Evolutionary conservation across 805 yeast species (phyloP).

Genomic region (Candida railenensis): DNA sequence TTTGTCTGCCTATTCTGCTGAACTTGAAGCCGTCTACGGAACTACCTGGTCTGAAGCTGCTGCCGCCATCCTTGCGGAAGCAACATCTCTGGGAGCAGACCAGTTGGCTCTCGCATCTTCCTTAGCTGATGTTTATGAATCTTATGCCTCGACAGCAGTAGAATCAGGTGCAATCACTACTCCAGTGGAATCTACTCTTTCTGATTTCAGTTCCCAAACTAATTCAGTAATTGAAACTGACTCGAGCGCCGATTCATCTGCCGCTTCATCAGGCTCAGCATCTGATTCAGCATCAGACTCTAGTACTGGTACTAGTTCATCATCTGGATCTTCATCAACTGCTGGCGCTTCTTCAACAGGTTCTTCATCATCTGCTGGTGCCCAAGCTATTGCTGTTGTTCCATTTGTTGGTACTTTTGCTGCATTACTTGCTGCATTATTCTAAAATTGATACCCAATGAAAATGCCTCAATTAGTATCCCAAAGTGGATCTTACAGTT

Average conservation of each 20-base stretch:
- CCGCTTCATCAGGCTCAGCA: neutral
- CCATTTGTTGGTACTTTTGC: conserved; percentile 1
- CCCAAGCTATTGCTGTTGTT: neutral
- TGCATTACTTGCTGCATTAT: neutral
- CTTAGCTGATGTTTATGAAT: neutral
- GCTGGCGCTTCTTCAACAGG: neutral
- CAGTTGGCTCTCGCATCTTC: neutral
- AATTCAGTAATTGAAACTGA: neutral
- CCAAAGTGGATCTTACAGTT: no score
- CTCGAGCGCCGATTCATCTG: neutral
- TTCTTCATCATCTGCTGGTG: neutral
- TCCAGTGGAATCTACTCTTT: neutral
- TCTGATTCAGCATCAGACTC: neutral
- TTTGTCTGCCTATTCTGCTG: neutral
- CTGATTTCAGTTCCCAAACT: neutral
- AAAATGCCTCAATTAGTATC: neutral
- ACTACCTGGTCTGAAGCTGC: neutral
- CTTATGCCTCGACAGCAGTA: neutral
- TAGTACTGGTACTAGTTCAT: neutral
- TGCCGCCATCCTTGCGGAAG: neutral
- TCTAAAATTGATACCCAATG: neutral
- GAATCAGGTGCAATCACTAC: neutral
- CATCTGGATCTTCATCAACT: neutral
- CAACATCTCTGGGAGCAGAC: neutral
- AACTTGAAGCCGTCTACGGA: neutral